Percentiles rank a stretch among this genome's conserved stretches.
Conservation (phyloP, 768 basidiomycete genomes). For the Hypsizygus marmoreus region DNA sequence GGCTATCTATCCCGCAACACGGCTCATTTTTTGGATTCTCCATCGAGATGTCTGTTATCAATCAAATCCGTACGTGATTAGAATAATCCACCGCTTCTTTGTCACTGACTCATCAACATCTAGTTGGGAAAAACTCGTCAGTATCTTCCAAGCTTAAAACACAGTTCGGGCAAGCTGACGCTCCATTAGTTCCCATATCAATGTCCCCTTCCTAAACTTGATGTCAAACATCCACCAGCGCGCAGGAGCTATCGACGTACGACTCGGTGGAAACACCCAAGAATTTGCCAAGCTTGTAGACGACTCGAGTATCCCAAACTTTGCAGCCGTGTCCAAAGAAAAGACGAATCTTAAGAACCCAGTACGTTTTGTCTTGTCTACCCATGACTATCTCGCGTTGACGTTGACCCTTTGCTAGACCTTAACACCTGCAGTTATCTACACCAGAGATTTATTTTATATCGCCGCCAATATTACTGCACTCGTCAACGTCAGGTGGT, state of each 20-base stretch:
- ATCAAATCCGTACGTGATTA: constrained; percentile 40
- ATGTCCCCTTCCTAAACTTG: constrained; percentile 65
- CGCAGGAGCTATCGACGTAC: constrained; percentile 53
- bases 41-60: constrained; percentile 73
- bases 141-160: constrained; percentile 13
- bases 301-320: constrained; percentile 40
- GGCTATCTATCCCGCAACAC: constrained; percentile 39
- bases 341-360: constrained; percentile 28
- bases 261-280: constrained; percentile 70
- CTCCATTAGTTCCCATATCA: constrained; percentile 43
- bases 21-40: constrained; percentile 75
- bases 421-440: constrained; percentile 64
- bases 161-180: constrained; percentile 12
- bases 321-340: constrained; percentile 47
- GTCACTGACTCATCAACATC: constrained; percentile 21
- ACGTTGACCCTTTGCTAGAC: constrained; percentile 35
- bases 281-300: constrained; percentile 49
- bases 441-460: constrained; percentile 68
- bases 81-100: constrained; percentile 2
- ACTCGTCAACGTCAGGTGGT: constrained; percentile 65
- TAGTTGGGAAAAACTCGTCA: constrained; percentile 58
- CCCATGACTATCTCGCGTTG: background rate
- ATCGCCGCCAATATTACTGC: constrained; percentile 60
- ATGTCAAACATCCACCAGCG: constrained; percentile 60
- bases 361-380: constrained; percentile 20